These are phyloP conservation scores for Mortierella sp. DNA, from an alignment of 371 early-diverging fungal species.

Conservation along the genomic window DNA sequence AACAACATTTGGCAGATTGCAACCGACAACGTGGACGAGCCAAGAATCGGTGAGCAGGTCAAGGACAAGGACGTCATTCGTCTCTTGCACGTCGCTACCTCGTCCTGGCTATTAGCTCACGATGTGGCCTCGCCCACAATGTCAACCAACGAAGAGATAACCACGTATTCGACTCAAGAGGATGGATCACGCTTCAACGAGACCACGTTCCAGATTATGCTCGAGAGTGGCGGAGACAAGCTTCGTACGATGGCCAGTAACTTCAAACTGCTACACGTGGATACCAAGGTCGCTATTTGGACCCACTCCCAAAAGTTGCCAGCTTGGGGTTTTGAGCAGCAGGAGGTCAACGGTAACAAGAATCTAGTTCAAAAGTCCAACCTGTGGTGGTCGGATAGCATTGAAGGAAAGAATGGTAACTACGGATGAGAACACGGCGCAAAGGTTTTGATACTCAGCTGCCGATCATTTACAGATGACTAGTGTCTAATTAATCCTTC, in stretches of 20 bases:
- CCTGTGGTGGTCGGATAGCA: constrained; percentile 81
- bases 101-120: constrained; percentile 86
- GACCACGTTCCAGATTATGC: constrained; percentile 73
- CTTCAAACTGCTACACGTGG: constrained; percentile 79
- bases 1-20: constrained; percentile 89
- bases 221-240: constrained; percentile 63
- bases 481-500: no score
- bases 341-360: constrained; percentile 97
- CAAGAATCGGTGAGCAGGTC: constrained; percentile 55
- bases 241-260: constrained; percentile 67
- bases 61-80: constrained; percentile 67
- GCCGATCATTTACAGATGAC: no score
- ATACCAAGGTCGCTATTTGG: constrained; percentile 86
- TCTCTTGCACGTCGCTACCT: constrained; percentile 67
- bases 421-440: background rate
- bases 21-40: constrained; percentile 58
- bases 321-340: constrained; percentile 95
- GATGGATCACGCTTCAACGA: constrained; percentile 66
- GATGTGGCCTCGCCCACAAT: constrained; percentile 98
- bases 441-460: no score
- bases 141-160: constrained; percentile 96
- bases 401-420: constrained; percentile 73
- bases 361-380: constrained; percentile 78
- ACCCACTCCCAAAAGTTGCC: constrained; percentile 84
- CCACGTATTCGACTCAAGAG: constrained; percentile 69